Percentiles rank a stretch among this genome's conserved stretches.
phyloP scores from a whole-genome alignment of 2,329 filamentous ascomycete species.

The Sporothrix inflata region DNA sequence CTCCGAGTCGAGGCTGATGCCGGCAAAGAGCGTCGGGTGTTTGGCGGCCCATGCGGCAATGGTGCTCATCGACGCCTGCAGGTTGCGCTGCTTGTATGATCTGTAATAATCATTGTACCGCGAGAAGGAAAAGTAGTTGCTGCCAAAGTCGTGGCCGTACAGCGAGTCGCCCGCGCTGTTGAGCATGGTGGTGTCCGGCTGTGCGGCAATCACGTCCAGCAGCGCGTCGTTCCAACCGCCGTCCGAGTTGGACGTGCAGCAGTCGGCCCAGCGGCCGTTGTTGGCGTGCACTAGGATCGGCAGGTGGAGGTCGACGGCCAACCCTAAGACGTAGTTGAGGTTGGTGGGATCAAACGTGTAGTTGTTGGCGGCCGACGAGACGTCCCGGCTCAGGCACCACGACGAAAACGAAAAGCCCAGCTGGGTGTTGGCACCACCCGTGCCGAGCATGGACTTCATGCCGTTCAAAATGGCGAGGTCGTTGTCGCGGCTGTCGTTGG shows the following conservation, averaged over 20 bases:
- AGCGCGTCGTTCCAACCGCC: constrained; percentile 20
- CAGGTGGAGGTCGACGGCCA: background rate
- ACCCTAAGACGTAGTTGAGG: background rate
- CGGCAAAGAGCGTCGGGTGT: background rate
- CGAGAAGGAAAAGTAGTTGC: constrained; percentile 10
- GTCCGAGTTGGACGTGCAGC: constrained; percentile 19
- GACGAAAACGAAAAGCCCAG: constrained; percentile 18
- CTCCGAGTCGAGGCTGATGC: constrained; percentile 6
- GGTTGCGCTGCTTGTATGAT: constrained; percentile 4
- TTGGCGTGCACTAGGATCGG: constrained; percentile 11
- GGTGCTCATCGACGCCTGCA: constrained; percentile 10
- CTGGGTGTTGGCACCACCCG: background rate
- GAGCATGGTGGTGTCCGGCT: background rate
- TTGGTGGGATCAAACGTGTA: constrained; percentile 16
- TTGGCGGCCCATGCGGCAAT: background rate
- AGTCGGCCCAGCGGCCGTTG: constrained; percentile 21
- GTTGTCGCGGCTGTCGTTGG: constrained; percentile 16
- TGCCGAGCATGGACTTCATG: constrained; percentile 13
- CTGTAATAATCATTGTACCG: constrained; percentile 4
- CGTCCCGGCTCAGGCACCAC: constrained; percentile 5
- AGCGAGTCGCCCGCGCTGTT: constrained; percentile 15
- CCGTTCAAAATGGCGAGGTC: constrained; percentile 7
- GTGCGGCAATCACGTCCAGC: constrained; percentile 17
- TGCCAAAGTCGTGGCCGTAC: constrained; percentile 7
- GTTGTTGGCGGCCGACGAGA: constrained; percentile 8